Evolutionary conservation across 306 rosid genomes (phyloP), one percentile per base, ranked within the genome.

Genomic region (Rosa rugosa): DNA sequence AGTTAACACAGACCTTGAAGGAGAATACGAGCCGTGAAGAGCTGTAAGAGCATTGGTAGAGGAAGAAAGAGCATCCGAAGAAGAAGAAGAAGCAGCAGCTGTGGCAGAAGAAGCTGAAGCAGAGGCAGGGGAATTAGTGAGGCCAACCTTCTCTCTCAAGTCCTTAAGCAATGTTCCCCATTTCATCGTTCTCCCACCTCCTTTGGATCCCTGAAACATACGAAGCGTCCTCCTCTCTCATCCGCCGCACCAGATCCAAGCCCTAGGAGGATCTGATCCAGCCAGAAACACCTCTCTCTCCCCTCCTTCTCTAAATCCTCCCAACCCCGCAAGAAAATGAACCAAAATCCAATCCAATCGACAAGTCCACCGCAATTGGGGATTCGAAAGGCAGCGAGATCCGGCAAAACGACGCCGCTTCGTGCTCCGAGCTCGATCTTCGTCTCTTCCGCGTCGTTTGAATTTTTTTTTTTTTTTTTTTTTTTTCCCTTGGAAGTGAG

Each of bases 161-260:
- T 96, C 99, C 93, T 90, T 96, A 84, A 96, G 92, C 97, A 96
- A 93, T 86, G 97, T 77, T 71, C 66, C 93, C 99, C 99, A 96
- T 93, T 93, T 96, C 99, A 96, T 96, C 82, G 97, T 90, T 92
- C 74, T 84, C 82, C 69, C 5, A 16, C 71, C 23, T 4, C 90
- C 87, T 79, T 56, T 86, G 79, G 89, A 89, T 86, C 88, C 80
- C 86, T 80, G 77, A 88, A 88, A 84, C 91, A 74, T 79, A 69
- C 78, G 75, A 9, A 4, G n/a, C 44, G n/a, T 63, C 84, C 75
- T 76, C 83, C 88, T 87, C 79, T 88, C 88, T 90, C 98, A 90
- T 92, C 91, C 94, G 86, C 74, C 54, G 64, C 73, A 80, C 90
- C 94, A 86, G 99, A 92, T 95, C 99, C 94, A 82, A 76, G 59